Conservation (phyloP, 2,329 filamentous ascomycete species). For the Cercospora sp. region DNA sequence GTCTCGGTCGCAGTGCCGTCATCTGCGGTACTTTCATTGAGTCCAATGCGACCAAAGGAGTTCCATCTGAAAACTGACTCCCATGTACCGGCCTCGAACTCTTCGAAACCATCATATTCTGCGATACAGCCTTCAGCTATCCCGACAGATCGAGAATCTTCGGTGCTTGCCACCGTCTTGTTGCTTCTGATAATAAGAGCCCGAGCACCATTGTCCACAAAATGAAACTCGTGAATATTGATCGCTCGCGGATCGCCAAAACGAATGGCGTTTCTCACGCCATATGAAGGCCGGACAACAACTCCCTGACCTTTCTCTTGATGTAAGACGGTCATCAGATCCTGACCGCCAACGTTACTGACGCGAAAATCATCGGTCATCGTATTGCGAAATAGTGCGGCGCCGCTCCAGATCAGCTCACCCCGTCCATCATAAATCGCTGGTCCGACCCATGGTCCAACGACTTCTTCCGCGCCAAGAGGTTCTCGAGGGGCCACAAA, state of each 20-base stretch:
- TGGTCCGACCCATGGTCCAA: conserved; percentile 17
- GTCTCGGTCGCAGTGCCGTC: neutral
- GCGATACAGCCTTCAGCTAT: conserved; percentile 9
- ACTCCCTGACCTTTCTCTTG: conserved; percentile 9
- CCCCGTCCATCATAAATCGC: conserved; percentile 18
- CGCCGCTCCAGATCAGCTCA: conserved; percentile 20
- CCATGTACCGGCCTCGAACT: conserved; percentile 17
- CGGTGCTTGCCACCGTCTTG: conserved; percentile 2
- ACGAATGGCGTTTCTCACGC: conserved; percentile 3
- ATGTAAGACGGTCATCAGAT: conserved; percentile 14
- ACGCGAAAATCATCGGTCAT: conserved; percentile 24
- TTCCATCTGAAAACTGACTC: conserved; percentile 19
- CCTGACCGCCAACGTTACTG: conserved; percentile 18
- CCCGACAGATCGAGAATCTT: neutral
- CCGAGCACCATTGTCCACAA: conserved; percentile 16
- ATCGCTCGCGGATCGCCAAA: neutral
- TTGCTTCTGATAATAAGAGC: conserved; percentile 16
- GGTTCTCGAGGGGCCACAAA: conserved; percentile 17
- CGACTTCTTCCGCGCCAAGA: conserved; percentile 10
- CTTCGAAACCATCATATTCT: conserved; percentile 21
- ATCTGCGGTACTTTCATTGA: conserved; percentile 18
- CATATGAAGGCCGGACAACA: conserved; percentile 12
- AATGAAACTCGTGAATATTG: conserved; percentile 23
- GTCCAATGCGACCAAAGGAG: conserved; percentile 16
- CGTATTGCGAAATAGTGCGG: conserved; percentile 9